Evolutionary conservation across 73 alveolate species (phyloP).

Genomic region (Diophrys sp.): DNA sequence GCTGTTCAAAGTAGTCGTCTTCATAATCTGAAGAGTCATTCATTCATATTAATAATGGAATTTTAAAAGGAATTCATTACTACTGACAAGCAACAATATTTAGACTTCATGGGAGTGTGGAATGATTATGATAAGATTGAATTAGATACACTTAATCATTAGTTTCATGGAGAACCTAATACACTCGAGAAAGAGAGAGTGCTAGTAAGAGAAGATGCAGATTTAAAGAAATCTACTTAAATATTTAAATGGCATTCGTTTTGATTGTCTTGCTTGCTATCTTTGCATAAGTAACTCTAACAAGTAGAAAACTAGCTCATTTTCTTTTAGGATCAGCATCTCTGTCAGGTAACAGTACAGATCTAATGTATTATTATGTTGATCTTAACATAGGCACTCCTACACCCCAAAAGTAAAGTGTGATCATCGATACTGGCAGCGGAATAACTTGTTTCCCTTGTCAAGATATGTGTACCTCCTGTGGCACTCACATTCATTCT

Average conservation of each 20-base stretch:
- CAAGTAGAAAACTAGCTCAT: background rate
- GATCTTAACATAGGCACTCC: slow-evolving; percentile 17
- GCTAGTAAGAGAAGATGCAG: background rate
- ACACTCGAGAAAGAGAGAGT: too few relatives aligned
- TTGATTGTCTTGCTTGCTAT: too few relatives aligned
- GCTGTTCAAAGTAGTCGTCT: too few relatives aligned
- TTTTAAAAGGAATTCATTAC: background rate
- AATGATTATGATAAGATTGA: background rate
- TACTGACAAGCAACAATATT: background rate
- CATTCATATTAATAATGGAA: background rate
- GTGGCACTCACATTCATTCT: background rate
- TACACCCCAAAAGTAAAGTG: slow-evolving; percentile 11
- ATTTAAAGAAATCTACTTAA: background rate
- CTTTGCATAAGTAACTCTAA: too few relatives aligned
- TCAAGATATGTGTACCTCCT: background rate
- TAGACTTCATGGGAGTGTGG: background rate
- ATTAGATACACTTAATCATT: background rate
- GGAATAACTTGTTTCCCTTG: slow-evolving; percentile 10
- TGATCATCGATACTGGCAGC: slow-evolving; percentile 20
- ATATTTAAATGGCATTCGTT: too few relatives aligned
- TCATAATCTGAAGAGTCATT: too few relatives aligned
- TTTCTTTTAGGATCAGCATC: background rate
- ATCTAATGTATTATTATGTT: slow-evolving; percentile 13
- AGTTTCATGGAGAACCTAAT: background rate
- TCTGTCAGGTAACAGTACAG: slow-evolving; percentile 8